Evolutionary conservation across 768 basidiomycete species (phyloP), one percentile per base, ranked within the genome.

Genomic region (Coprinopsis cinerea): DNA sequence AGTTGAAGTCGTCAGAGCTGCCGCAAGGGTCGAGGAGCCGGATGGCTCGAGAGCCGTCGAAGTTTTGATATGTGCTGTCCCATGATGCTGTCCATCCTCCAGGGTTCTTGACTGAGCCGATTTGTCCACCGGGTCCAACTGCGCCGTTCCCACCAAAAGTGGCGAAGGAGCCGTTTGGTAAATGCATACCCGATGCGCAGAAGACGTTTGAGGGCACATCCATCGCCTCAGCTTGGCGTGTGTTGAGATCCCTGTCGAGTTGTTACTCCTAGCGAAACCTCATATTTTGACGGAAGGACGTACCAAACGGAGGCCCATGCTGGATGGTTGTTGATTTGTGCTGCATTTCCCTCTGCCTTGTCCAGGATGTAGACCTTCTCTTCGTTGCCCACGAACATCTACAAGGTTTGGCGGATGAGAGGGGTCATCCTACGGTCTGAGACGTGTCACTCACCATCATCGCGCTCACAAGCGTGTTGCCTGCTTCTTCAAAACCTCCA

Each of bases 301-400:
- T 22, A 83, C 83, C 83, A 90, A n/a, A 82, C 80, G 0, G 84
- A 63, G 22, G 79, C 88, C 80, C 84, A 87, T 1, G 85, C 84
- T 13, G 89, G 74, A 65, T 89, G 88, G 1, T 78, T 81, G 51
- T 76, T 72, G 53, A 92, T 73, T 55, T 73, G 67, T 2, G 77
- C 77, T 2, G 74, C 72, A 61, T 93, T 92, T 23, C 78, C 80
- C 61, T 92, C 89, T 1, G 83, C 81, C 70, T 96, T 96, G 72
- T 96, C 92, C 17, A 93, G 68, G 20, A 93, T 86, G 66, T 92
- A 94, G 28, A 94, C 85, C 62, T 83, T 89, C 56, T 89, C 71
- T 7, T 76, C 69, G 54, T 84, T 88, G 25, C 88, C 90, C 43
- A 92, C 67, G 64, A 92, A 90, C 79, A 87, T 81, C 87, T 86